A percentile compares a stretch with the other conserved stretches of the same genome.
Evolutionary conservation across 768 basidiomycete genomes (phyloP).

Genomic region (Boletus pseudo-olivaceus): DNA sequence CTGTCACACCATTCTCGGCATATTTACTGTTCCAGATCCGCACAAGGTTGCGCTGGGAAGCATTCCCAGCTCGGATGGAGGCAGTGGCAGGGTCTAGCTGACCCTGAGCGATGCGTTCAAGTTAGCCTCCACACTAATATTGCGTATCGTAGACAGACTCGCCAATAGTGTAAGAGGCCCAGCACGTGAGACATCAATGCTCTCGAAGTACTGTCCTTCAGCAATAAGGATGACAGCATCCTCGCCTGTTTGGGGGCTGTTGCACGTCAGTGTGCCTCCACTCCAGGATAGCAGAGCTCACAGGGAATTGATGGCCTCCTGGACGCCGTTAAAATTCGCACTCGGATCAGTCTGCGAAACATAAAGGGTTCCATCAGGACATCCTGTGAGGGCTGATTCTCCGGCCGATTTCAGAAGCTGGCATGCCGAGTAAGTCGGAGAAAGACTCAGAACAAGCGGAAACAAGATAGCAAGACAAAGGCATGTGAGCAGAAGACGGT

Average conservation of each 20-base stretch:
- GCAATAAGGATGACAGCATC: conserved; percentile 51
- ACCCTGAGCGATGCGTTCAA: conserved; percentile 34
- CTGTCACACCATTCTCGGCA: conserved; percentile 43
- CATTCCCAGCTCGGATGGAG: conserved; percentile 39
- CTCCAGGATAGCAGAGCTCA: conserved; percentile 25
- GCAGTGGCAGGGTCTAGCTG: conserved; percentile 43
- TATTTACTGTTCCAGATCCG: conserved; percentile 50
- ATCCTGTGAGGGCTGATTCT: conserved; percentile 46
- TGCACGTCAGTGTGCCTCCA: background rate
- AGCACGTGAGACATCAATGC: conserved; percentile 51
- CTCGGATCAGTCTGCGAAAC: conserved; percentile 48
- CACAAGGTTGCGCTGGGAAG: conserved; percentile 47
- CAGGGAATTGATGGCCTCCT: conserved; percentile 56
- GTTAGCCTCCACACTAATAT: background rate
- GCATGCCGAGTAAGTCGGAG: conserved; percentile 45
- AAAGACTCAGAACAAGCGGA: conserved; percentile 32
- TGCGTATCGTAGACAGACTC: conserved; percentile 1
- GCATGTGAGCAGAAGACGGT: conserved; percentile 1
- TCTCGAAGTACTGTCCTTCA: conserved; percentile 57
- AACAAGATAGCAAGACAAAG: background rate
- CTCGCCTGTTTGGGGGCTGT: conserved; percentile 39
- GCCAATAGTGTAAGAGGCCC: conserved; percentile 58
- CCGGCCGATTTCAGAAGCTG: conserved; percentile 46
- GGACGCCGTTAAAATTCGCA: conserved; percentile 48
- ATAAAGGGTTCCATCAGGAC: conserved; percentile 56